Conservation (phyloP, 805 yeast species). For the Ogataea wickerhamii region DNA sequence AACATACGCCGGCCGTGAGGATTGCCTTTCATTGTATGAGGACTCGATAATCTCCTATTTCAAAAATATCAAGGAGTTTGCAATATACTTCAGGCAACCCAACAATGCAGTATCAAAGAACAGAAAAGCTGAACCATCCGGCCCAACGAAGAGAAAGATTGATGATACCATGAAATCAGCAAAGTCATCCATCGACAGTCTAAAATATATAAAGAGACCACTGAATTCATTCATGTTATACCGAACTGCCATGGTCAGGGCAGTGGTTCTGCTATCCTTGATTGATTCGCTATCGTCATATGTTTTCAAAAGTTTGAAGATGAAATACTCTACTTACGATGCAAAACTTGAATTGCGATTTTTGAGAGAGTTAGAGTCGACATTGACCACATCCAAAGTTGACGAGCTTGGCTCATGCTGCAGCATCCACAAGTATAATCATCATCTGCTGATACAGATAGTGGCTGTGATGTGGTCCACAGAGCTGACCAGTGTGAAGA, state of each 20-base stretch:
- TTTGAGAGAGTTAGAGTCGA: slow-evolving; percentile 11
- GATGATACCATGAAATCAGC: slow-evolving; percentile 4
- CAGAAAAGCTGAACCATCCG: background rate
- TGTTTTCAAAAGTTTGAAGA: slow-evolving; percentile 15
- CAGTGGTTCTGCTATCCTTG: slow-evolving; percentile 30
- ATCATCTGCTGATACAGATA: slow-evolving; percentile 39
- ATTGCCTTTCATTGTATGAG: slow-evolving; percentile 11
- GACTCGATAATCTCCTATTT: slow-evolving; percentile 23
- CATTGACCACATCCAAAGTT: slow-evolving; percentile 7
- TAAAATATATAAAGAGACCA: slow-evolving; percentile 39
- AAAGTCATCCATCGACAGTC: background rate
- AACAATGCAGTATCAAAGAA: slow-evolving; percentile 10
- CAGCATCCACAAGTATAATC: slow-evolving; percentile 34
- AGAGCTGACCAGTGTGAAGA: slow-evolving; percentile 35
- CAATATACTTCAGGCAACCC: slow-evolving; percentile 24
- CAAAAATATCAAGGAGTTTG: slow-evolving; percentile 21
- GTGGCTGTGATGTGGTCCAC: slow-evolving; percentile 46
- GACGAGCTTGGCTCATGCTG: slow-evolving; percentile 12
- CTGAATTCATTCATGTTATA: slow-evolving; percentile 47
- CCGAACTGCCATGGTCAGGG: slow-evolving; percentile 40
- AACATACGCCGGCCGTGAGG: slow-evolving; percentile 29
- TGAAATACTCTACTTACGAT: slow-evolving; percentile 18
- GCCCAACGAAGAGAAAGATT: background rate
- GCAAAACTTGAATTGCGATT: slow-evolving; percentile 14
- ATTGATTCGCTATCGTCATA: slow-evolving; percentile 23